Evolutionary conservation across 2,329 filamentous ascomycete genomes (phyloP).

Genomic region (Coniochaeta prunicola): DNA sequence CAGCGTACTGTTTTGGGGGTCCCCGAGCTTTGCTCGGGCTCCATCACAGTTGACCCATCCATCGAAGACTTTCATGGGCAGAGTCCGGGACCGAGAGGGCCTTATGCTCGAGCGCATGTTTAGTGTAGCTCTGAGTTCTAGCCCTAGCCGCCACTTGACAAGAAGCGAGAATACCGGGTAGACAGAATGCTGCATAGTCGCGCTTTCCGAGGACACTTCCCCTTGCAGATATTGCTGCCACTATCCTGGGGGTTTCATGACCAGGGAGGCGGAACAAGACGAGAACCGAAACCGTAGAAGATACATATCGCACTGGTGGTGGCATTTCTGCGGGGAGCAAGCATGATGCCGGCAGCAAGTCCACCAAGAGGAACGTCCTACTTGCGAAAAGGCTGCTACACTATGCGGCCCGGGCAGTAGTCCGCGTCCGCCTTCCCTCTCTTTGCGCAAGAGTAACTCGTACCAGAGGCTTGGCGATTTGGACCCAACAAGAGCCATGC

Average conservation of each 20-base stretch:
- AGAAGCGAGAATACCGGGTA: not conserved
- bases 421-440: not conserved
- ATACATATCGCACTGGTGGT: no score
- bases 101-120: not conserved
- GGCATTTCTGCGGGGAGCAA: no score
- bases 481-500: not conserved
- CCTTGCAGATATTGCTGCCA: not conserved
- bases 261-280: no score
- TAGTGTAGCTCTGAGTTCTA: not conserved
- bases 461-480: not conserved
- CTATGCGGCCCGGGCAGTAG: not conserved
- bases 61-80: not conserved
- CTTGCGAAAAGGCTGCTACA: not conserved
- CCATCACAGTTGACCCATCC: not conserved
- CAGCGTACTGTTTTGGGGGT: not conserved
- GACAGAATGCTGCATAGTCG: not conserved
- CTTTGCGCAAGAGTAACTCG: not conserved
- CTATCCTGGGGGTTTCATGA: no score
- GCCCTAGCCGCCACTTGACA: not conserved
- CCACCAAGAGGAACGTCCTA: no score
- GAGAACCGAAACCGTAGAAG: no score
- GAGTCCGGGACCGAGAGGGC: not conserved
- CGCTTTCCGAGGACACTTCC: not conserved
- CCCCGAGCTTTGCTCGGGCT: not conserved
- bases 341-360: no score